Conservation (phyloP, 75 land plant genomes). For the Sequoia sempervirens region DNA sequence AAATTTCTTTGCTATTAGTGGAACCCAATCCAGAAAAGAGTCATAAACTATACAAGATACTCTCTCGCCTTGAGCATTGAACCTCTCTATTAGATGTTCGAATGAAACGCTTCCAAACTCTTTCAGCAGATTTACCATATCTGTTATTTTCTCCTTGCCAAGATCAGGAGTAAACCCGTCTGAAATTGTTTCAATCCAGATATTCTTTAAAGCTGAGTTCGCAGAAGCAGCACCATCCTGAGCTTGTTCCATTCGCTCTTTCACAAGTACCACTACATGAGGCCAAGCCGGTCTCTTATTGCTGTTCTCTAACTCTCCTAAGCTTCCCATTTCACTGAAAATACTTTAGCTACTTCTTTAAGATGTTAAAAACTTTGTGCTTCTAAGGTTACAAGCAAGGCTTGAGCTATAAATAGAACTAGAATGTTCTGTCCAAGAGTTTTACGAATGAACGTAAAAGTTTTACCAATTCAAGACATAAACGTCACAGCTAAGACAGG, state of each 20-base stretch:
- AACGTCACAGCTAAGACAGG: too few species aligned
- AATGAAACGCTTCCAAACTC: background rate
- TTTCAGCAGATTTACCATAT: background rate
- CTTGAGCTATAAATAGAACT: too few species aligned
- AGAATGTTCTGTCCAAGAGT: too few species aligned
- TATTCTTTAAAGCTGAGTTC: too few species aligned
- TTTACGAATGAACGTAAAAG: too few species aligned
- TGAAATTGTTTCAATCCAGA: background rate
- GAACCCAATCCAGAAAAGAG: slow-evolving; percentile 51
- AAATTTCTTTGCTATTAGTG: slow-evolving; percentile 37
- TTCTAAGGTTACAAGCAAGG: too few species aligned
- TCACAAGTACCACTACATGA: background rate
- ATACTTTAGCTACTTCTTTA: too few species aligned
- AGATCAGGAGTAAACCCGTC: background rate
- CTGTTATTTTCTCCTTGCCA: background rate
- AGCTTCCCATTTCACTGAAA: background rate
- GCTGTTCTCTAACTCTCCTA: background rate
- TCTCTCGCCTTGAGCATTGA: slow-evolving; percentile 15
- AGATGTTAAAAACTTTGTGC: too few species aligned
- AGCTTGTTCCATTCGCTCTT: background rate
- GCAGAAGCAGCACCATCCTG: background rate
- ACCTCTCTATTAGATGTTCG: slow-evolving; percentile 19
- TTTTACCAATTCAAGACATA: too few species aligned
- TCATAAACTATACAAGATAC: slow-evolving; percentile 47
- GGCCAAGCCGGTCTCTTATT: background rate